Base-by-base conservation (phyloP, 495 filamentous ascomycete genomes). In the Neurospora cerealis region DNA sequence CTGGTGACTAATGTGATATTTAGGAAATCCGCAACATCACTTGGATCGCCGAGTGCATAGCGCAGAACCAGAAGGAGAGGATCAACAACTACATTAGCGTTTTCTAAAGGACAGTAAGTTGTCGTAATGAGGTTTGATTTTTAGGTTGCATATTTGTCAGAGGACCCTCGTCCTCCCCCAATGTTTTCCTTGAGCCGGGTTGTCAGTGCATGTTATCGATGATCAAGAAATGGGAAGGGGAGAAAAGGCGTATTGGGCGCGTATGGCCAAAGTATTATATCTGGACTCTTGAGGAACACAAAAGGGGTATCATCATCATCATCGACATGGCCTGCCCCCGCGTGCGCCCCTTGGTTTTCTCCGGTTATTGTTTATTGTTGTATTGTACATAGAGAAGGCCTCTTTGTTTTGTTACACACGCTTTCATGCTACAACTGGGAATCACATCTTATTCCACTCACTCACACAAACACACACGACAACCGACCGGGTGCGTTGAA, bases 11-110 rank as follows among this genome's bases (percentile, higher is more conserved):
- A n/a, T 24, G 36, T 34, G 11, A 17, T n/a, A 21, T 24, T 19
- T 74, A 97, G 96, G 96, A 99, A 92, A 97, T 98, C 81, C 93
- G 96, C 46, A 99, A 99, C 79, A 96, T 99, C 79, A 98, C 95
- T 69, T 99, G 96, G 96, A 99, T 99, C 79, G 91, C 96, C 10
- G 96, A 99, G 83, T 99, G 96, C 84, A 99, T 99, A 89, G 96
- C 96, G 69, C 96, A 99, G 84, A 97, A 97, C 86, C 96, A 99
- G 87, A 99, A 98, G 85, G 96, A 99, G 83, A 89, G 96, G 81
- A 98, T 99, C 80, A 90, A 91, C 76, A 99, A 98, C 82, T 99
- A 97, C 83, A 98, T 99, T 80, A 97, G 94, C 83, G 95, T 98
- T 74, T 97, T 98, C 78, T 86, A 69, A 86, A 74, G 71, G 40